These are phyloP conservation scores for Trichoderma gamsii DNA, from an alignment of 495 filamentous ascomycete species.

Conservation along the genomic window DNA sequence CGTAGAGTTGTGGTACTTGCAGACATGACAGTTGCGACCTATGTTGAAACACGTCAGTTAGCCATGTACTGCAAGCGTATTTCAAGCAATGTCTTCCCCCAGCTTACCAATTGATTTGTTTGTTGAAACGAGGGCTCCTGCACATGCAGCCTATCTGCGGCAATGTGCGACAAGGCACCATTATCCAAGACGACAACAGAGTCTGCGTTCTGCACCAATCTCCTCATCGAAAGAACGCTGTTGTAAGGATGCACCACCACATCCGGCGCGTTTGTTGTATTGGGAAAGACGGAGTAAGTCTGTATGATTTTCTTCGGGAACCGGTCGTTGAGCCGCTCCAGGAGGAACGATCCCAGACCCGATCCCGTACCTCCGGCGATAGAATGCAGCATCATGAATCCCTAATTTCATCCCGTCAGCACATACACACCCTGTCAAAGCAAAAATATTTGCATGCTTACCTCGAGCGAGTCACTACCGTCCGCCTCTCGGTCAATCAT, in stretches of 20 bases:
- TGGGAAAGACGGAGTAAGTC: conserved; percentile 97
- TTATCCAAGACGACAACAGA: conserved; percentile 98
- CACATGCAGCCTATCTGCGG: conserved; percentile 87
- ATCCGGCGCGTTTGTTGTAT: conserved; percentile 73
- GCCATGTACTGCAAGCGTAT: conserved; percentile 9
- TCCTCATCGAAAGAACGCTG: conserved; percentile 82
- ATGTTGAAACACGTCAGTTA: not conserved
- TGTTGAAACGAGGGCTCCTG: conserved; percentile 93
- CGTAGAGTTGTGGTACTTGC: conserved; percentile 92
- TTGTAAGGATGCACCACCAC: conserved; percentile 99
- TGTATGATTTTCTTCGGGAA: conserved; percentile 99
- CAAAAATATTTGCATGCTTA: conserved; percentile 26
- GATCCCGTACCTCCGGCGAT: conserved; percentile 97
- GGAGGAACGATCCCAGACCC: conserved; percentile 84
- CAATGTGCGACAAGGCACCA: conserved; percentile 86
- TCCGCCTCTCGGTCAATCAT: conserved; percentile 99
- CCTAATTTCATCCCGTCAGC: conserved; percentile 37
- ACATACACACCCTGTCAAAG: too few species aligned
- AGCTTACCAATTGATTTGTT: conserved; percentile 81
- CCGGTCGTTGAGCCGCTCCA: conserved; percentile 94
- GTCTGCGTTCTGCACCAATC: conserved; percentile 92
- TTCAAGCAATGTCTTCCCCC: not conserved
- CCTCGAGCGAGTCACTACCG: conserved; percentile 93
- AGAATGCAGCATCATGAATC: conserved; percentile 97
- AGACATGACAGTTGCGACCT: conserved; percentile 96